Evolutionary conservation across 2,329 filamentous ascomycete genomes (phyloP), one percentile per base, ranked within the genome.

Genomic region (Fusarium algeriense): DNA sequence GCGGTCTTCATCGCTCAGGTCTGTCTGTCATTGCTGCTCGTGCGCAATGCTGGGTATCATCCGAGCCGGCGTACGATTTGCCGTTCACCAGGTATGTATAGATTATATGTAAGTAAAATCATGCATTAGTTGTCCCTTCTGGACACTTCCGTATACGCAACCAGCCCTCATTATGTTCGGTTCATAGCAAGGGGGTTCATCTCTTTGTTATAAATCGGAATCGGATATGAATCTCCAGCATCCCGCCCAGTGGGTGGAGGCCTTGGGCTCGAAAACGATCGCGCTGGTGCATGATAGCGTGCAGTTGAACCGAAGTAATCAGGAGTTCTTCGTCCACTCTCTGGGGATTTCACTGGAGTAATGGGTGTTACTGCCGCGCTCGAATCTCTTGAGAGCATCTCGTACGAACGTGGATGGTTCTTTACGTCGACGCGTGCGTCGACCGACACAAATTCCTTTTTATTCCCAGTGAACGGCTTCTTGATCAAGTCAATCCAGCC

Each of bases 401-500:
- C 93, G 85, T 95, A 95, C 80, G 91, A 89, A 83, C 89, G 88
- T 79, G 85, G 85, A 75, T 91, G 89, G 80, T 88, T 86, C 71
- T 90, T 90, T 64, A 86, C 80, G 65, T 89, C 86, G 74, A 83
- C 81, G 67, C 88, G 88, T 49, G 94, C 94, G 78, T 98, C 95
- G 48, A 92, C 91, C 41, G 93, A 97, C 70, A 97, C 92, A 76
- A 98, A 98, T 80, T 98, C 95, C 75, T 89, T 89, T 78, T 92
- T 89, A 64, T 81, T 84, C 57, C 84, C 82, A 38, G 82, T 81
- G 66, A 89, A 81, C 52, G 84, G 77, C 40, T 81, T 79, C 59
- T 80, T 83, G 72, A 90, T 80, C 44, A 95, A 82, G 30, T 97
- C 90, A 44, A 85, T 73, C 96, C 96, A 99, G 69, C 92, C 96